These are phyloP conservation scores for Peronospora destructor DNA, from an alignment of 352 stramenopile genomes.

Conservation along the genomic window DNA sequence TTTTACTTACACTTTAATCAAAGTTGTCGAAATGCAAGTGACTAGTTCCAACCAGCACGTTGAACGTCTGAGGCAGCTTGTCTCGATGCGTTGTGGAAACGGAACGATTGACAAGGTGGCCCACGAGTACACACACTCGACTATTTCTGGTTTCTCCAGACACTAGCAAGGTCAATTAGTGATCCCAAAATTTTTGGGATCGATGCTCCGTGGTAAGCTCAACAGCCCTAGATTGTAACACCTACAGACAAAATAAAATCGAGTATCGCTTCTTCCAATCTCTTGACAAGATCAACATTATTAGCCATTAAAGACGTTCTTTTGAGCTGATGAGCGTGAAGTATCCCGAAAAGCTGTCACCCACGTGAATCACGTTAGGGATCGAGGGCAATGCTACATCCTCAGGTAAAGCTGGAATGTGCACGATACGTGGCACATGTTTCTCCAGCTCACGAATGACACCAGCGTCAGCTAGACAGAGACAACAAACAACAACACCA, in stretches of 20 bases:
- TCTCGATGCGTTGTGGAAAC: slow-evolving; percentile 15
- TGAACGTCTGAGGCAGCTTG: slow-evolving; percentile 18
- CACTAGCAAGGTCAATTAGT: slow-evolving; percentile 25
- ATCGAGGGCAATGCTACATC: slow-evolving; percentile 23
- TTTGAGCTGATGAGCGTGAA: slow-evolving; percentile 50
- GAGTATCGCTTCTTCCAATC: slow-evolving; percentile 1
- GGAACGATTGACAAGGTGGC: slow-evolving; percentile 8
- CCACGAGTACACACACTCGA: slow-evolving; percentile 28
- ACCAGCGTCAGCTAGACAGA: slow-evolving; percentile 39
- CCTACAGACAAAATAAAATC: slow-evolving; percentile 7
- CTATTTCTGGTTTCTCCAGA: slow-evolving; percentile 25
- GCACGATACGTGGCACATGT: slow-evolving; percentile 66
- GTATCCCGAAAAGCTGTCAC: slow-evolving; percentile 61
- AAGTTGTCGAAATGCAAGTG: slow-evolving; percentile 3
- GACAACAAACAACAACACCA: slow-evolving; percentile 4
- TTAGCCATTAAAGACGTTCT: slow-evolving; percentile 28
- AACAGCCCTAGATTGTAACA: slow-evolving; percentile 26
- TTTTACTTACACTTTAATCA: slow-evolving; percentile 22
- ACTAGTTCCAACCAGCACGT: neutral
- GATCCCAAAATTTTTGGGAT: slow-evolving; percentile 34
- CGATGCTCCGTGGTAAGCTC: slow-evolving; percentile 47
- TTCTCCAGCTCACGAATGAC: slow-evolving; percentile 62
- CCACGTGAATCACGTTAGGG: slow-evolving; percentile 48
- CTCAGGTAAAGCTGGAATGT: slow-evolving; percentile 33
- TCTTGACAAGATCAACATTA: slow-evolving; percentile 12